These are phyloP conservation scores for Plantago ovata DNA, from an alignment of 257 asterid genomes.

Conservation along the genomic window DNA sequence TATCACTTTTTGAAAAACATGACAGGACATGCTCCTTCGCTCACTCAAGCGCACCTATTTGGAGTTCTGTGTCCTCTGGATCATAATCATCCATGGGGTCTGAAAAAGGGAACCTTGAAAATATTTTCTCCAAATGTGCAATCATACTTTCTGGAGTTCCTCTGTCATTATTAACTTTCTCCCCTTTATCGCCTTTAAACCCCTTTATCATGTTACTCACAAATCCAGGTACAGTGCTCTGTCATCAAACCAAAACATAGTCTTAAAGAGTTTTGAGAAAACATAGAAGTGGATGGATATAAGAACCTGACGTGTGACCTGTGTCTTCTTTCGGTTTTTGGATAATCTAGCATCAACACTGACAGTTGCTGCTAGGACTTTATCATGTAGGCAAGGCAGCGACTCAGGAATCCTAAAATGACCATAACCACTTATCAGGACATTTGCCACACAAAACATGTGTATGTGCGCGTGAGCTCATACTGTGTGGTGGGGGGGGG, in stretches of 20 bases:
- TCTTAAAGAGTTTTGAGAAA: constrained; percentile 21
- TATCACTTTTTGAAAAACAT: not conserved
- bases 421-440: constrained; percentile 25
- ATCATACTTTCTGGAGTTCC: constrained; percentile 51
- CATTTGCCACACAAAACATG: not conserved
- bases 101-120: constrained; percentile 92
- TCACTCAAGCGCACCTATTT: constrained; percentile 52
- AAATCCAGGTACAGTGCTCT: constrained; percentile 56
- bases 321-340: constrained; percentile 50
- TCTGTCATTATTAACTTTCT: constrained; percentile 28
- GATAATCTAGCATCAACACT: constrained; percentile 45
- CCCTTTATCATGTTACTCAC: constrained; percentile 76
- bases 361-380: constrained; percentile 61
- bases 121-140: constrained; percentile 66
- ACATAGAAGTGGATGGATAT: constrained; percentile 7
- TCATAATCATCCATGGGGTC: constrained; percentile 32
- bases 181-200: constrained; percentile 63
- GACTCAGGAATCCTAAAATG: constrained; percentile 49
- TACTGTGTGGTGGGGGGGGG: not conserved
- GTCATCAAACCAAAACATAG: constrained; percentile 26
- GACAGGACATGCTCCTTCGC: constrained; percentile 14
- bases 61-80: constrained; percentile 46
- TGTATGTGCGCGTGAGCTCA: not conserved
- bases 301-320: constrained; percentile 31
- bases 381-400: constrained; percentile 73